Evolutionary conservation across 1,139 yeast species (phyloP), one percentile per base, ranked within the genome.

Genomic region (Scheffersomyces stambukii): DNA sequence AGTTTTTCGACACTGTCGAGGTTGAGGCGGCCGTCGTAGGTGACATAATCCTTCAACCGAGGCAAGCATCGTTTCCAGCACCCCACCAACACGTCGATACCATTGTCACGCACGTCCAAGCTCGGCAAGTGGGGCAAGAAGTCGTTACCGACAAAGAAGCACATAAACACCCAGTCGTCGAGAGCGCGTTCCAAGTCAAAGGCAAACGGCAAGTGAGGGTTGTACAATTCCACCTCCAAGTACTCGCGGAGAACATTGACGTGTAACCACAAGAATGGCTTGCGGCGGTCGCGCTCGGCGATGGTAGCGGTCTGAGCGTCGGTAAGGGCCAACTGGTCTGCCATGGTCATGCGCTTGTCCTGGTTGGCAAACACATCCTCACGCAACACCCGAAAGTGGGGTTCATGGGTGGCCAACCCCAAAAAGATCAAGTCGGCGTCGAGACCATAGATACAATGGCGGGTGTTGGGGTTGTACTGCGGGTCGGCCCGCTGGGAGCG

Each of bases 111-210:
- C 24, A 91, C 96, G 50, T 91, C 96, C 38, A 93, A 68, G 30
- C 94, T 80, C 5, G 99, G 98, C 42, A 93, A 64, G 58, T 91
- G 98, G 2, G 99, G 99, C 50, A 93, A 67, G 68, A 93, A 93
- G 75, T 93, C 99, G 52, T 93, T 93, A 54, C 99, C 99, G 35
- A 91, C 95, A 52, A 93, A 93, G 64, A 93, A 93, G 70, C 97
- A 91, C 89, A 93, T 82, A 45, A 93, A 93, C 11, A 93, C 89
- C 98, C 98, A 93, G 60, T 93, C 99, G 53, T 93, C 99, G 37
- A 93, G 81, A 3, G 97, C 96, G 35, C 98, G 70, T 58, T 93
- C 99, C 37, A 88, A 59, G 51, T 91, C 96, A 57, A 82, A 88
- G 11, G 78, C 73, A 46, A 84, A 81, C 1, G 86, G 71, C 17